A percentile compares a stretch with the other conserved stretches of the same genome.
phyloP scores from a whole-genome alignment of 768 basidiomycete genomes.

The Tylopilus felleus region DNA sequence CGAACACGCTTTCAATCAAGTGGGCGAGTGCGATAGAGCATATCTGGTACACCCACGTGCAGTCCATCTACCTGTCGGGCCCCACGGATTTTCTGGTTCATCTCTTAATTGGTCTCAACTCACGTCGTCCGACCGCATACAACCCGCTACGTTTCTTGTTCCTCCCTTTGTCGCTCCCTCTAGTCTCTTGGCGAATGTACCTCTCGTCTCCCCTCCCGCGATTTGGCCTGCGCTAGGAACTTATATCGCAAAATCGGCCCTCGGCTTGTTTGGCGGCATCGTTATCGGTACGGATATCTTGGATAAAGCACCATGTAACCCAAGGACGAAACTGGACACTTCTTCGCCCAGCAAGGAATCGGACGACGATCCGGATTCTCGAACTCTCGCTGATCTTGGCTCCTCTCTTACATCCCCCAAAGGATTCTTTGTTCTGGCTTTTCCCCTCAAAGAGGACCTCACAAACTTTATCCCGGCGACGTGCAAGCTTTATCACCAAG shows the following conservation, averaged over 20 bases:
- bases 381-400: background rate
- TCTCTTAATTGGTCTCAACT: constrained; percentile 31
- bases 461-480: constrained; percentile 30
- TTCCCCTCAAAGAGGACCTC: constrained; percentile 37
- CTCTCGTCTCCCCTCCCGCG: constrained; percentile 15
- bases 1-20: constrained; percentile 37
- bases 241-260: constrained; percentile 28
- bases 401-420: constrained; percentile 1
- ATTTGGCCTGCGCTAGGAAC: constrained; percentile 25
- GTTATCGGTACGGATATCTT: constrained; percentile 23
- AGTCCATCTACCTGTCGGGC: constrained; percentile 40
- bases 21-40: constrained; percentile 33
- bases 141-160: constrained; percentile 47
- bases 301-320: background rate
- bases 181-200: constrained; percentile 20
- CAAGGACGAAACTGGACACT: background rate
- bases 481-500: constrained; percentile 34
- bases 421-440: constrained; percentile 34
- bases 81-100: constrained; percentile 31
- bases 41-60: constrained; percentile 43
- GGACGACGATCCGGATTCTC: background rate
- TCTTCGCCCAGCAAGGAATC: background rate
- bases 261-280: constrained; percentile 38
- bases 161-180: constrained; percentile 58
- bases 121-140: constrained; percentile 28